These are phyloP conservation scores for Meyerozyma sp. DNA, from an alignment of 1,139 yeast genomes.

Conservation along the genomic window DNA sequence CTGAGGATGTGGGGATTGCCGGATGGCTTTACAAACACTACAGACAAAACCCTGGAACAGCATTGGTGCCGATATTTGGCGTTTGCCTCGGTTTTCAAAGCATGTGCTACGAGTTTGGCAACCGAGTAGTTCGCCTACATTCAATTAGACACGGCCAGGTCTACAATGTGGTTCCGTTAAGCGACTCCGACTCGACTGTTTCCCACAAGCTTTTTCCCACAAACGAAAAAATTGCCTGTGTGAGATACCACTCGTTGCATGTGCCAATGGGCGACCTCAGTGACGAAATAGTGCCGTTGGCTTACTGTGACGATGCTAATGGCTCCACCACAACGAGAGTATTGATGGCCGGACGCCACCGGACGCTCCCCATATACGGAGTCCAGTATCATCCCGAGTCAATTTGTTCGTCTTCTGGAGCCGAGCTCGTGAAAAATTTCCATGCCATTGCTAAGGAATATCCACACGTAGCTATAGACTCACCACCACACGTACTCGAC, in stretches of 20 bases:
- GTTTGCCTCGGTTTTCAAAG: constrained; percentile 93
- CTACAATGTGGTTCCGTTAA: constrained; percentile 41
- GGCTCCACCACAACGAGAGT: constrained; percentile 18
- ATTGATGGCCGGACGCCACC: constrained; percentile 77
- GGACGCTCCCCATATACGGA: constrained; percentile 67
- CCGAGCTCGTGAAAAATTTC: constrained; percentile 55
- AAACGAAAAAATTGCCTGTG: constrained; percentile 43
- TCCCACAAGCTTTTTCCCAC: constrained; percentile 8
- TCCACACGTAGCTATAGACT: constrained; percentile 1
- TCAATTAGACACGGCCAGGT: constrained; percentile 85
- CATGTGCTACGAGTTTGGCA: constrained; percentile 64
- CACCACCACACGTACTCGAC: constrained; percentile 2
- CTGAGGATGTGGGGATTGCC: constrained; percentile 72
- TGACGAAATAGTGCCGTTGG: constrained; percentile 47
- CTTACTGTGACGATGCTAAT: constrained; percentile 37
- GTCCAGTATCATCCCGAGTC: constrained; percentile 98
- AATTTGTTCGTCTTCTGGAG: constrained; percentile 72
- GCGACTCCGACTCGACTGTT: constrained; percentile 31
- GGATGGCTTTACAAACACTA: constrained; percentile 40
- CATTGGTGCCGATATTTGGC: constrained; percentile 69
- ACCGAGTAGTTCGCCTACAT: constrained; percentile 45
- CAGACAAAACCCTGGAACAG: constrained; percentile 8
- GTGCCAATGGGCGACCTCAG: constrained; percentile 30
- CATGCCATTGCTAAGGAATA: constrained; percentile 44
- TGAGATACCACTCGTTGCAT: constrained; percentile 84